Base-by-base conservation (phyloP, 768 basidiomycete species). In the Russula earlei region DNA sequence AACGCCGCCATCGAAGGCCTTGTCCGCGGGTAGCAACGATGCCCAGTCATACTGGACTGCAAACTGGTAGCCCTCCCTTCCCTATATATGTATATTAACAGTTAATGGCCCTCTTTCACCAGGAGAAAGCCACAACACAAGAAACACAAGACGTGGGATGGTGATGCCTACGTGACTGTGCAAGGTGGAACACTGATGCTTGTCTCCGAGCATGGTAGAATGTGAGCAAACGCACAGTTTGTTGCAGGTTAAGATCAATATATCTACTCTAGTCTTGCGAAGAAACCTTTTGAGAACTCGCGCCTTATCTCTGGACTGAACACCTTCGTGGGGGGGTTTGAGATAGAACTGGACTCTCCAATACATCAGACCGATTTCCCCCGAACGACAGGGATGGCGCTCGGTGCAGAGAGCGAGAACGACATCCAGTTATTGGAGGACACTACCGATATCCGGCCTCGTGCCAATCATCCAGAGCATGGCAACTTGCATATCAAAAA, bases 101-200 rank as follows among this genome's bases (percentile, higher is more conserved):
- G 22, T n/a, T 63, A 44, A 54, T 51, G 4, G 37, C 40, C 48
- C 36, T 14, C 47, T 51, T 43, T 46, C 37, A 24, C 5, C 54
- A 89, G 90, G 88, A 78, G 90, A 36, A 87, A 84, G 63, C 79
- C 74, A 12, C 71, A 79, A 50, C 80, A 83, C 64, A 87, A 77
- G 72, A 92, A 92, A 69, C 79, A 90, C 62, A 87, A 87, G 65
- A 87, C 83, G 0, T 93, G 92, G 91, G 90, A 92, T 54, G 89
- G 84, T 2, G 88, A 84, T 59, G 82, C 77, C 8, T 85, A 77
- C 67, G 72, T 86, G 24, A 78, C 80, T 29, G 72, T 74, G 36
- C 66, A 69, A 33, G 74, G 71, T 20, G 74, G 75, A 12, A 79
- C 77, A 56, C 65, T 87, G 20, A 76, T 74, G 1, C 77, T 89